Conservation (phyloP, 176 grass and related monocot genomes). For the Avena sativa region DNA sequence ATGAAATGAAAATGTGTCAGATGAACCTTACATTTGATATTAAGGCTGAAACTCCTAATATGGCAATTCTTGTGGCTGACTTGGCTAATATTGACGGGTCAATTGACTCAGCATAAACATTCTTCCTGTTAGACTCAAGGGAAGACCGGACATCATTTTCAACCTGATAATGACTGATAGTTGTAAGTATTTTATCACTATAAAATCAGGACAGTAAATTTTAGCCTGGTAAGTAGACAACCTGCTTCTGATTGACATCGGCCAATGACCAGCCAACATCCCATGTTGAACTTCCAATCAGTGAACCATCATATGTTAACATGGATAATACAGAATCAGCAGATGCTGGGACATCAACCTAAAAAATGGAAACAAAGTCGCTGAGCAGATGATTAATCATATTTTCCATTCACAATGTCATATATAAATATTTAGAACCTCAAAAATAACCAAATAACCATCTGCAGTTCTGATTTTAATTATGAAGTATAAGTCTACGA, state of each 20-base stretch:
- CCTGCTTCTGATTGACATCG: slow-evolving; percentile 66
- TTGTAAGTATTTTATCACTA: slow-evolving; percentile 18
- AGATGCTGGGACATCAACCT: slow-evolving; percentile 82
- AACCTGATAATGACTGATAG: slow-evolving; percentile 52
- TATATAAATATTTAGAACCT: slow-evolving; percentile 15
- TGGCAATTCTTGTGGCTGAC: slow-evolving; percentile 79
- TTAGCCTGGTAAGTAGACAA: slow-evolving; percentile 38
- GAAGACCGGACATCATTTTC: slow-evolving; percentile 54
- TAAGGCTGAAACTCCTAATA: slow-evolving; percentile 73
- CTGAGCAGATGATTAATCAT: background rate
- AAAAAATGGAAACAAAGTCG: slow-evolving; percentile 21
- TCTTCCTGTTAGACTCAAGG: slow-evolving; percentile 52
- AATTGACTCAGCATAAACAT: slow-evolving; percentile 49
- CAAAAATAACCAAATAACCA: background rate
- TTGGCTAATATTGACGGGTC: slow-evolving; percentile 55
- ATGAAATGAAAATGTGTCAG: slow-evolving; percentile 38
- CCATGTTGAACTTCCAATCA: slow-evolving; percentile 68
- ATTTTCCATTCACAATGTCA: slow-evolving; percentile 9
- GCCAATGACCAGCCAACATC: slow-evolving; percentile 81
- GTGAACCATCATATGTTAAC: slow-evolving; percentile 54
- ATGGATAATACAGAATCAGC: slow-evolving; percentile 77
- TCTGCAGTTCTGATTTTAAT: background rate
- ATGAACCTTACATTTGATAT: slow-evolving; percentile 54
- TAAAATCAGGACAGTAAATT: slow-evolving; percentile 19
- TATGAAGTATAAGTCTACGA: background rate